Conservation (phyloP, 2,329 filamentous ascomycete genomes). For the Lasiodiplodia hormozganensis region DNA sequence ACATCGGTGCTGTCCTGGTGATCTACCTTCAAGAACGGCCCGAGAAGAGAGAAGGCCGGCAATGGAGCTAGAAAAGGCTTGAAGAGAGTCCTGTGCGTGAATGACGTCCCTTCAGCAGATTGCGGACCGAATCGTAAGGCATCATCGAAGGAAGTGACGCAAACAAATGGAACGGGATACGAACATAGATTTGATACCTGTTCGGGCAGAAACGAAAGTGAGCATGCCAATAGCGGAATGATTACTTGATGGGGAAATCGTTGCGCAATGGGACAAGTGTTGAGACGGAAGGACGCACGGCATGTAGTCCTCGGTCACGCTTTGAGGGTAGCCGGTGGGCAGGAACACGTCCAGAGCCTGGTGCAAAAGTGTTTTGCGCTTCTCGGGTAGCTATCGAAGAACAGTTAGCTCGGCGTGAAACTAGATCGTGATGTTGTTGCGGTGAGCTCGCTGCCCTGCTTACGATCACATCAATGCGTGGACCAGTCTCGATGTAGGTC, state of each 20-base stretch:
- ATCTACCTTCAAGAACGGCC: constrained; percentile 75
- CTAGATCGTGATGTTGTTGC: constrained; percentile 8
- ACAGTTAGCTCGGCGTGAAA: constrained; percentile 31
- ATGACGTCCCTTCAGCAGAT: constrained; percentile 17
- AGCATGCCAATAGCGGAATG: neutral
- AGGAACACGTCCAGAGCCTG: constrained; percentile 75
- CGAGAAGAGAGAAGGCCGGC: constrained; percentile 79
- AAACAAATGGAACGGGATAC: constrained; percentile 35
- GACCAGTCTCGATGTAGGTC: constrained; percentile 56
- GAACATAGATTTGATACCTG: constrained; percentile 73
- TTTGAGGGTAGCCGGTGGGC: constrained; percentile 86
- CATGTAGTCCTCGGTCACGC: constrained; percentile 84
- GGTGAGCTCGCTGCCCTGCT: constrained; percentile 31
- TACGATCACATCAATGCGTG: constrained; percentile 57
- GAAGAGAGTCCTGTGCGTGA: constrained; percentile 69
- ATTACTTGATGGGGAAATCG: constrained; percentile 26
- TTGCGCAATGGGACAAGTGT: constrained; percentile 6
- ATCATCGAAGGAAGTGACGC: neutral
- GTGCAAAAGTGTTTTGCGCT: constrained; percentile 41
- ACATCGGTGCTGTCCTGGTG: constrained; percentile 15
- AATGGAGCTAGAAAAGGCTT: constrained; percentile 85
- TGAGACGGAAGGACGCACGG: constrained; percentile 54
- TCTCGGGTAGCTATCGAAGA: constrained; percentile 31
- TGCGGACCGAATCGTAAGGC: constrained; percentile 19
- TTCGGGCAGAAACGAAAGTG: constrained; percentile 13